These are phyloP conservation scores for Coniella vitis DNA, from an alignment of 2,329 filamentous ascomycete genomes.

Conservation along the genomic window DNA sequence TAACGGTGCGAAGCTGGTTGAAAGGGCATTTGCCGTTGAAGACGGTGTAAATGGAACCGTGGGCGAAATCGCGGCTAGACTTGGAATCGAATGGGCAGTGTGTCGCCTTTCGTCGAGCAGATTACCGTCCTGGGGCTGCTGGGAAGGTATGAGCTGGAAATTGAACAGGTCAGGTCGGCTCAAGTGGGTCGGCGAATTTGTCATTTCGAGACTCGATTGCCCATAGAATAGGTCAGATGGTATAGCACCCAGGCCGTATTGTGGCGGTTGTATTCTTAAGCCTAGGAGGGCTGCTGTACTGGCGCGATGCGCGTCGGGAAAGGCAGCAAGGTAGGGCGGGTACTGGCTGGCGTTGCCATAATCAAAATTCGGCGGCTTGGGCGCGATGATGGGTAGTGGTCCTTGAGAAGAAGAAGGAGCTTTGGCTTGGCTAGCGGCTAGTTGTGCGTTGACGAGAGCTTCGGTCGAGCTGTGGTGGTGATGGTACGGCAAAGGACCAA, in stretches of 20 bases:
- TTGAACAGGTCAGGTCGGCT: constrained; percentile 9
- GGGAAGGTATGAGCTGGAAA: constrained; percentile 2
- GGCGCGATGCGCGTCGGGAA: constrained; percentile 22
- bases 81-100: constrained; percentile 4
- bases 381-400: constrained; percentile 41
- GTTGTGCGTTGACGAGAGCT: constrained; percentile 36
- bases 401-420: constrained; percentile 28
- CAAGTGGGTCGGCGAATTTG: constrained; percentile 6
- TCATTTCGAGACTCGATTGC: background rate
- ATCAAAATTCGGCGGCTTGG: constrained; percentile 38
- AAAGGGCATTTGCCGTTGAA: background rate
- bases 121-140: background rate
- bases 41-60: constrained; percentile 1
- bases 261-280: constrained; percentile 10
- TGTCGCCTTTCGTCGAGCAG: constrained; percentile 1
- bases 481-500: constrained; percentile 31
- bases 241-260: constrained; percentile 13
- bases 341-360: constrained; percentile 26
- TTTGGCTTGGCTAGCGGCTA: constrained; percentile 35
- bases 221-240: constrained; percentile 5
- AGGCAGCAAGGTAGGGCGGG: constrained; percentile 25
- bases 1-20: constrained; percentile 2
- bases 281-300: constrained; percentile 18
- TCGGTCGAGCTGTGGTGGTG: constrained; percentile 40
- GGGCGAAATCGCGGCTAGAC: constrained; percentile 1